Evolutionary conservation across 2,329 filamentous ascomycete genomes (phyloP).

Genomic region (Paraphaeosphaeria minitans): DNA sequence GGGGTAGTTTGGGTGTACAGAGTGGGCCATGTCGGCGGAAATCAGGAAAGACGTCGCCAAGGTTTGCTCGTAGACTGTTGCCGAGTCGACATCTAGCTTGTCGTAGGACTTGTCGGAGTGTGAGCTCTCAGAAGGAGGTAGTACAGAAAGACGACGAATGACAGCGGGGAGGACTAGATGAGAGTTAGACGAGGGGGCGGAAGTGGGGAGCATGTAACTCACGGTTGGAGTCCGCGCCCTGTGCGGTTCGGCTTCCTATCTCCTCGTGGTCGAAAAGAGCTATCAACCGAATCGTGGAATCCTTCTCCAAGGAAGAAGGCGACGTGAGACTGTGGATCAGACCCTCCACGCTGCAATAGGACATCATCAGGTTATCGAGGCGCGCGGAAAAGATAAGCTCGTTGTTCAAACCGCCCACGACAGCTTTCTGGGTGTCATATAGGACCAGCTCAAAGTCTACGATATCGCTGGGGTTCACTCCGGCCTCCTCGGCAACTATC

Average conservation of each 20-base stretch:
- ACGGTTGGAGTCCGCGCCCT: constrained; percentile 87
- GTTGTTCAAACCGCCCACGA: constrained; percentile 85
- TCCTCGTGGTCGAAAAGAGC: constrained; percentile 98
- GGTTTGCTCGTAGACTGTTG: constrained; percentile 92
- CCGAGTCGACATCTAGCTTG: constrained; percentile 60
- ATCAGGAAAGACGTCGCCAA: constrained; percentile 89
- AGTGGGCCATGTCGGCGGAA: constrained; percentile 97
- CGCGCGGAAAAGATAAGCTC: constrained; percentile 97
- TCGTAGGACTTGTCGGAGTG: constrained; percentile 70
- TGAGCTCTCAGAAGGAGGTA: constrained; percentile 65
- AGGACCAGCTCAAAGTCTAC: constrained; percentile 96
- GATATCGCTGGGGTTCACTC: constrained; percentile 71
- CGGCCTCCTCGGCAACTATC: constrained; percentile 80
- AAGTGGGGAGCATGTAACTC: background rate
- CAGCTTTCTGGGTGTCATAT: constrained; percentile 92
- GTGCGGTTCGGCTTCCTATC: constrained; percentile 88
- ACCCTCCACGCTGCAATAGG: constrained; percentile 86
- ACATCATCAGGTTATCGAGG: constrained; percentile 95
- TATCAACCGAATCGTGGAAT: constrained; percentile 84
- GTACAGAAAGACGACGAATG: constrained; percentile 80
- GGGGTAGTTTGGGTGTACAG: constrained; percentile 92
- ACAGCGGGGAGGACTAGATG: constrained; percentile 73
- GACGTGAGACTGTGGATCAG: constrained; percentile 78
- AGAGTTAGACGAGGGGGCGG: background rate
- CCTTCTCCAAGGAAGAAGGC: constrained; percentile 69